Percentiles rank a stretch among this genome's conserved stretches.
Evolutionary conservation across 352 stramenopile genomes (phyloP).

Genomic region (Elongisporangium prolatum): DNA sequence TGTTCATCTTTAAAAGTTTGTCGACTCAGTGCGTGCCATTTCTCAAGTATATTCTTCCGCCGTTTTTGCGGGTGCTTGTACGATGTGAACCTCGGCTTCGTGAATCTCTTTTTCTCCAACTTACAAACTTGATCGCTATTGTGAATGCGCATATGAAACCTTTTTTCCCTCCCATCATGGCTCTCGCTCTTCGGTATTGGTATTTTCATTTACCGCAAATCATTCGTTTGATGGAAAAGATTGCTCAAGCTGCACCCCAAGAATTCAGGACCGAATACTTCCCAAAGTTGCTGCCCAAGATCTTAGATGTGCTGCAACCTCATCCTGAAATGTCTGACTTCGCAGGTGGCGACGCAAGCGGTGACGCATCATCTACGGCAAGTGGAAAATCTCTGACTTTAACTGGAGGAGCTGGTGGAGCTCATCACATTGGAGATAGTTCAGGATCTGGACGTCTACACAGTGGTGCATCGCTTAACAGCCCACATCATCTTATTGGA

Average conservation of each 20-base stretch:
- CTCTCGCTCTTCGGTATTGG: conserved; percentile 96
- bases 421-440: conserved; percentile 12
- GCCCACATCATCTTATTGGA: not conserved
- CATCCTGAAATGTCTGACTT: conserved; percentile 73
- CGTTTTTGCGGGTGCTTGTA: conserved; percentile 93
- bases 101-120: conserved; percentile 96
- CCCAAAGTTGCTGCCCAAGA: conserved; percentile 83
- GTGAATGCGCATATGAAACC: conserved; percentile 94
- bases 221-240: conserved; percentile 93
- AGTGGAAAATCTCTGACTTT: conserved; percentile 7
- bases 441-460: not conserved
- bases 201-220: conserved; percentile 93
- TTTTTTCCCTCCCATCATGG: conserved; percentile 96
- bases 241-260: conserved; percentile 62
- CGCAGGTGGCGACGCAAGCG: conserved; percentile 24
- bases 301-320: conserved; percentile 81
- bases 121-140: conserved; percentile 94
- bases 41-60: conserved; percentile 95
- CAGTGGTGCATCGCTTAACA: not conserved
- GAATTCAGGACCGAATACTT: conserved; percentile 87
- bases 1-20: conserved; percentile 98
- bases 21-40: conserved; percentile 95
- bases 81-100: conserved; percentile 89
- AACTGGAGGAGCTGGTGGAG: conserved; percentile 19
- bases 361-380: conserved; percentile 16